Evolutionary conservation across 2,329 filamentous ascomycete genomes (phyloP).

Genomic region (Phaeosphaeria sp.): DNA sequence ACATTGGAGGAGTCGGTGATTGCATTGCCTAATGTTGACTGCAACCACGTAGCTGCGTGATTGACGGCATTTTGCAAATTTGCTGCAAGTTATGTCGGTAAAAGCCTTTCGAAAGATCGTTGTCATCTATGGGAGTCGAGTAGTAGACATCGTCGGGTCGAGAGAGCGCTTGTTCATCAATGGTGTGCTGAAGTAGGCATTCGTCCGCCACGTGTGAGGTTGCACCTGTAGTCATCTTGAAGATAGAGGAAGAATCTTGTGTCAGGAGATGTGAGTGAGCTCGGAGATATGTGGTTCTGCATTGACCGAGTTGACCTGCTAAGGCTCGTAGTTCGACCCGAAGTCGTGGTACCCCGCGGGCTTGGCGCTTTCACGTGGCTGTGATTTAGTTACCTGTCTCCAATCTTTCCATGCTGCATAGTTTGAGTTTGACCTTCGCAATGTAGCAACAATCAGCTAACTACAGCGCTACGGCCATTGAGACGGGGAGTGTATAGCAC

Average conservation of each 20-base stretch:
- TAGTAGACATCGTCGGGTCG: constrained; percentile 1
- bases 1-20: neutral
- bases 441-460: no score
- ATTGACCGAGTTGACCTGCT: neutral
- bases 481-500: no score
- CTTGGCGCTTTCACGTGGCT: neutral
- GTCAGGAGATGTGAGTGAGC: no score
- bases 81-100: constrained; percentile 17
- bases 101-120: constrained; percentile 11
- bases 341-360: neutral
- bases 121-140: constrained; percentile 6
- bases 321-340: neutral
- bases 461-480: no score
- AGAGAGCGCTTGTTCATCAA: constrained; percentile 1
- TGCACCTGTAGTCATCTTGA: neutral
- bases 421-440: no score
- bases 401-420: no score
- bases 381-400: no score
- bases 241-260: no score
- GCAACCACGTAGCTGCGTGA: constrained; percentile 30
- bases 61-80: constrained; percentile 28
- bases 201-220: neutral
- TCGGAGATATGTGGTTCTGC: neutral
- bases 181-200: neutral
- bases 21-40: neutral